Evolutionary conservation across 2,329 filamentous ascomycete genomes (phyloP).

Genomic region (Daldinia sp.): DNA sequence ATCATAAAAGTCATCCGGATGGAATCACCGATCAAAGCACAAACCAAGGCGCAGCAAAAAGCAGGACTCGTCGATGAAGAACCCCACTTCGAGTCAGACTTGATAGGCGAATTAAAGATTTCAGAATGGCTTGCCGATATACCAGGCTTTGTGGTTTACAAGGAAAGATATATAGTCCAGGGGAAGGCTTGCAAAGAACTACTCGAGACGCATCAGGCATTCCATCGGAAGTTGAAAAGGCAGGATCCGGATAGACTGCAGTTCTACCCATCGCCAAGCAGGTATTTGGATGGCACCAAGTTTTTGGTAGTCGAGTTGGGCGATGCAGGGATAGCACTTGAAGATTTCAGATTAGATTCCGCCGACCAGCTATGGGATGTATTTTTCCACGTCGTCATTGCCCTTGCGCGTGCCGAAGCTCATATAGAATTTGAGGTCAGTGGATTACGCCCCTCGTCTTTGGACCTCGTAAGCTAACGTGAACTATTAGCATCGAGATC

Average conservation of each 20-base stretch:
- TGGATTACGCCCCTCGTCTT: not conserved
- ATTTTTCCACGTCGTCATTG: conserved; percentile 67
- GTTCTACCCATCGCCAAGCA: conserved; percentile 69
- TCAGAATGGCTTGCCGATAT: conserved; percentile 71
- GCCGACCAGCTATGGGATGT: conserved; percentile 68
- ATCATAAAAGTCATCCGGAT: conserved; percentile 72
- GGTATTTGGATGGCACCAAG: conserved; percentile 64
- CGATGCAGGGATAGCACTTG: conserved; percentile 67
- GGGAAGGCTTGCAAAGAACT: conserved; percentile 63
- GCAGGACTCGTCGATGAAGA: conserved; percentile 66
- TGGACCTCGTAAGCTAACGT: conserved; percentile 10
- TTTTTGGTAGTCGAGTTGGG: conserved; percentile 71
- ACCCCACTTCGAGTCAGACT: conserved; percentile 61
- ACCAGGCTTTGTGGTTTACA: conserved; percentile 71
- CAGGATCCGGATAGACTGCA: conserved; percentile 65
- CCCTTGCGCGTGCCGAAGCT: conserved; percentile 66
- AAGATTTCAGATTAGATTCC: conserved; percentile 61
- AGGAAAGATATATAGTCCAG: conserved; percentile 67
- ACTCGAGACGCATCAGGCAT: conserved; percentile 67
- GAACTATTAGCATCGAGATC: conserved; percentile 66
- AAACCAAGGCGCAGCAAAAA: conserved; percentile 64
- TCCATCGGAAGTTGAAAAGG: conserved; percentile 62
- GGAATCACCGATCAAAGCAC: conserved; percentile 63
- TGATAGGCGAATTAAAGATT: conserved; percentile 67
- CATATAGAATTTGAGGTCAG: conserved; percentile 67